A percentile compares a stretch with the other conserved stretches of the same genome.
Conservation (phyloP, 805 yeast genomes). For the Hanseniaspora thailandica region DNA sequence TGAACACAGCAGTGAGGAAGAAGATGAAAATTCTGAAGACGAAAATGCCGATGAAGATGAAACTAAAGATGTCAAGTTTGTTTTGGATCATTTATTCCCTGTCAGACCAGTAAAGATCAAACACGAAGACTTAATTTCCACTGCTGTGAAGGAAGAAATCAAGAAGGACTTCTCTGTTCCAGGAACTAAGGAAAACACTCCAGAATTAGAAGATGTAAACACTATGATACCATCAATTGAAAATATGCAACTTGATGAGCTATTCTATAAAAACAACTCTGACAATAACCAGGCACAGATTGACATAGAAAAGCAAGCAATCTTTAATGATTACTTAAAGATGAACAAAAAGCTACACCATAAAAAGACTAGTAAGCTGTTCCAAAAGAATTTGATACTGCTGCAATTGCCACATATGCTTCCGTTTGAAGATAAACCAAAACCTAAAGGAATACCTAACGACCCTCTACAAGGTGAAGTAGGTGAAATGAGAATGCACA, state of each 20-base stretch:
- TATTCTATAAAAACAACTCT: constrained; percentile 10
- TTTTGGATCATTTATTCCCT: constrained; percentile 40
- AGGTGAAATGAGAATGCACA: constrained; percentile 65
- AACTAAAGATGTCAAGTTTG: constrained; percentile 28
- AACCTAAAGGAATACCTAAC: not conserved
- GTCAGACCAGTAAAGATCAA: constrained; percentile 53
- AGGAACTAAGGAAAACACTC: constrained; percentile 25
- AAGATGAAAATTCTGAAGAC: constrained; percentile 20
- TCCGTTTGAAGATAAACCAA: constrained; percentile 21
- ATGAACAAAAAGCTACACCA: constrained; percentile 26
- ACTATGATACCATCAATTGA: constrained; percentile 5
- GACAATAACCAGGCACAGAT: constrained; percentile 8
- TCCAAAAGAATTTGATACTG: constrained; percentile 20
- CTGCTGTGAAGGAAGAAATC: constrained; percentile 26
- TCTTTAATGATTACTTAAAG: constrained; percentile 5
- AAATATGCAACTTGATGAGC: constrained; percentile 3
- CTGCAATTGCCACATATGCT: constrained; percentile 32
- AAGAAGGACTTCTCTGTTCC: constrained; percentile 24
- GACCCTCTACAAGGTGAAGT: constrained; percentile 40
- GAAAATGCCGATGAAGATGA: constrained; percentile 20
- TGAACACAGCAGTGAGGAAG: constrained; percentile 1
- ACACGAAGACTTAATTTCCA: constrained; percentile 29
- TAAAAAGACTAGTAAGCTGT: constrained; percentile 22
- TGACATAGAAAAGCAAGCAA: constrained; percentile 6
- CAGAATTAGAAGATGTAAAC: constrained; percentile 15